Evolutionary conservation across 768 basidiomycete genomes (phyloP), one percentile per base, ranked within the genome.

Genomic region (Boletales sp.): DNA sequence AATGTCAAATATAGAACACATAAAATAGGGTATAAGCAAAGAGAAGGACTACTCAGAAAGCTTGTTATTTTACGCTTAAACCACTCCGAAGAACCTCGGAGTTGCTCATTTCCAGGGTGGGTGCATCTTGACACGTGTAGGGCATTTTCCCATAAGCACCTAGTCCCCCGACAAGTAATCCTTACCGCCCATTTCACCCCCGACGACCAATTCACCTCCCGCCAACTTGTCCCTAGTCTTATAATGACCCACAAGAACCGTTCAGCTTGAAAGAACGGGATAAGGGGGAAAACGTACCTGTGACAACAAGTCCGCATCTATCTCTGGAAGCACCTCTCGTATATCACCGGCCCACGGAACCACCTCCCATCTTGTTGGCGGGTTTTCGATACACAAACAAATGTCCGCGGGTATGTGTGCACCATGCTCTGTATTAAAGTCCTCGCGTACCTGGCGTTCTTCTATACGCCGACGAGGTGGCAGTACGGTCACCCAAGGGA

Each of bases 351-450:
- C 69, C 64, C 70, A 74, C 0, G 88, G 83, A 1, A 78, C 62
- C 12, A 90, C 74, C 52, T 85, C 79, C 83, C 85, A 90, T 45
- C 74, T 75, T 34, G 87, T 89, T 10, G 90, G 90, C 10, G 78
- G 66, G 62, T 90, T 87, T 55, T 79, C 80, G 45, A 91, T 82
- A 52, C 79, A 87, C 14, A 90, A 69, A 62, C 90, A 92, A 35
- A 93, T 75, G 56, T 93, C 90, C 54, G 84, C 78, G 1, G 90
- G 90, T 2, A 93, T 75, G 63, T 86, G 79, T 12, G 75, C 74
- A 0, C 88, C 90, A 43, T 91, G 82, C 40, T 84, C 83, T 4
- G 74, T 73, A 53, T 89, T 88, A 66, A 93, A 93, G 31, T 75
- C 76, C 41, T 77, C 75, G 34, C 90, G 79, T 12, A 79, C 65